Evolutionary conservation across 2,329 filamentous ascomycete species (phyloP).

Genomic region (Aphanocladium album): DNA sequence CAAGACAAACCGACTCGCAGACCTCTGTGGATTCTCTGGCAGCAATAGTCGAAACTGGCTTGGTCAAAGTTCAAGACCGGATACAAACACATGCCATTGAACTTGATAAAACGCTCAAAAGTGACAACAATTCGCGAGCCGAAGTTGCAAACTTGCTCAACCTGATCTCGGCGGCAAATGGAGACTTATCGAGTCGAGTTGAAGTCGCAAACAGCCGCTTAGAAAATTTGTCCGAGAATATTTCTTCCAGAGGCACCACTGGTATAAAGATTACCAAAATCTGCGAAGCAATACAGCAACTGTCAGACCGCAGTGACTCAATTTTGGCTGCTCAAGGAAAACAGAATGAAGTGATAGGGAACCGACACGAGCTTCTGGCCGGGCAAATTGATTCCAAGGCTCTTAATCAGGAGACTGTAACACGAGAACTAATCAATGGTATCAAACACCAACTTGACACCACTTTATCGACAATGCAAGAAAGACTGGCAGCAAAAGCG

Average conservation of each 20-base stretch:
- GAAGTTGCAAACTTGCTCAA: neutral
- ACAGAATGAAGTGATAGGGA: neutral
- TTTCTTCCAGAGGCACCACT: neutral
- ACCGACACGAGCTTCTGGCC: neutral
- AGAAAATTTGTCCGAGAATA: neutral
- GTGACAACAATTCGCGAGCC: neutral
- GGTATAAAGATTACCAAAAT: neutral
- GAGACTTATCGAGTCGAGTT: conserved; percentile 1
- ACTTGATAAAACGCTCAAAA: neutral
- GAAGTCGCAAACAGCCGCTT: neutral
- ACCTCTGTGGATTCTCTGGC: neutral
- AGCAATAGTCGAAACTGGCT: neutral
- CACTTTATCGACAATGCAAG: neutral
- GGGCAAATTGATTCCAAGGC: neutral
- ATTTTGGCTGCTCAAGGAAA: neutral
- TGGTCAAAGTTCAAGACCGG: neutral
- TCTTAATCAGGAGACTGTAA: neutral
- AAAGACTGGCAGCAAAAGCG: neutral
- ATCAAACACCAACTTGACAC: neutral
- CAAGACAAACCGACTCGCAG: neutral
- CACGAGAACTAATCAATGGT: neutral
- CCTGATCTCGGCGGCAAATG: neutral
- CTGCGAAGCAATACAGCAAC: neutral
- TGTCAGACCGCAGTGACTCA: neutral
- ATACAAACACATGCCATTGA: neutral